Evolutionary conservation across 305 asterid species (phyloP).

Genomic region (Andrographis paniculata): DNA sequence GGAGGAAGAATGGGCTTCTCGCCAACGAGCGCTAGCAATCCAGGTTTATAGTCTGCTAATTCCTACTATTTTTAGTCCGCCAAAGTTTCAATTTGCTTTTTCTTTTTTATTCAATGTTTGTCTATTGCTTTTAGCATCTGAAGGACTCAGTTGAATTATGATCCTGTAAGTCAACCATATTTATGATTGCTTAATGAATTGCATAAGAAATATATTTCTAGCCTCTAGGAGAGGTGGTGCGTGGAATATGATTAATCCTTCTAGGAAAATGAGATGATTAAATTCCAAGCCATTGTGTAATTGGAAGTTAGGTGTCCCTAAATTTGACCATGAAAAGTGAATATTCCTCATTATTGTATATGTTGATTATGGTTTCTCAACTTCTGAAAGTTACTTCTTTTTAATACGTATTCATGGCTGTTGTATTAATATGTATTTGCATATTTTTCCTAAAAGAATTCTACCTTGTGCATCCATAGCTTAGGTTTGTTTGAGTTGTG

Average conservation of each 20-base stretch:
- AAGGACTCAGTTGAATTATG: too few species aligned
- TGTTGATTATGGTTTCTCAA: too few species aligned
- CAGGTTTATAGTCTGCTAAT: slow-evolving; percentile 48
- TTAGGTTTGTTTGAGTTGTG: too few species aligned
- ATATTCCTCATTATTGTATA: too few species aligned
- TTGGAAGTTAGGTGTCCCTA: background rate
- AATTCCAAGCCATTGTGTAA: background rate
- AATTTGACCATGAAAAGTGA: too few species aligned
- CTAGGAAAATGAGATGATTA: background rate
- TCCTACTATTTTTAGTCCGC: slow-evolving; percentile 1
- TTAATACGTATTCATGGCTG: background rate
- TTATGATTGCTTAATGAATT: background rate
- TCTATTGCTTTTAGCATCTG: too few species aligned
- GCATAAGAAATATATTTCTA: background rate
- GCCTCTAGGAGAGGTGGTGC: background rate
- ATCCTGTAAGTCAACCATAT: background rate
- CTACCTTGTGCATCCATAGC: slow-evolving; percentile 7
- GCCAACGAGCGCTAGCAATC: slow-evolving; percentile 45
- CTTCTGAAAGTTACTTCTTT: too few species aligned
- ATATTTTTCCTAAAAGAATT: background rate
- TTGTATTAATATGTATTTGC: background rate
- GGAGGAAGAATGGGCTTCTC: slow-evolving; percentile 76
- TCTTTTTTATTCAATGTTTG: background rate
- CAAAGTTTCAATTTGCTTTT: background rate
- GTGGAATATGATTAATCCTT: background rate